Base-by-base conservation (phyloP, 148 eudicot genomes). In the Bassia scoparia region DNA sequence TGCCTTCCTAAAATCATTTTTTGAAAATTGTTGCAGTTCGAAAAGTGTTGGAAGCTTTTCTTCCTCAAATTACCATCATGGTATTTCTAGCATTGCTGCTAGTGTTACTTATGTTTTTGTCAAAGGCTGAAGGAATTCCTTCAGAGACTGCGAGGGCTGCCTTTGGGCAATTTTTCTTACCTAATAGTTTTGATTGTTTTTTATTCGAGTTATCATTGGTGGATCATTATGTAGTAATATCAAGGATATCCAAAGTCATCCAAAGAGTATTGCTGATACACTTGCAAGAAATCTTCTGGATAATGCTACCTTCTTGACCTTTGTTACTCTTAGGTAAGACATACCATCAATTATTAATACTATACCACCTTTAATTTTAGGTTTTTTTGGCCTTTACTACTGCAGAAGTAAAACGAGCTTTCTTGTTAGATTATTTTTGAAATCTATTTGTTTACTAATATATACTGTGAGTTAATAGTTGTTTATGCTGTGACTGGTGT, bases 131-230 rank as follows among this genome's bases (percentile, higher is more conserved):
- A 81, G 98, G 98, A 41, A 88, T 94, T 65, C 84, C 89, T 69
- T 86, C 96, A 0, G 69, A 82, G 73, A 91, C 81, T 1, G 79
- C 73, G 38, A 89, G 97, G 81, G 97, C 89, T 48, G 84, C n/a
- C 97, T 44, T 94, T 97, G 1, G 98, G 98, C 33, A 94, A 94
- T 78, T 94, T 88, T 73, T 94, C 89, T 72, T 94, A 94, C 74
- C 91, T 94, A 62, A 73, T 85, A 0, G 83, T 94, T 59, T 78
- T 94, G 16, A 94, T 91, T 78, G 96, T n/a, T 94, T 30, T 94
- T 94, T 56, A 80, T 94, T 74, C 97, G 98, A 67, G 93, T 94
- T 30, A 88, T 96, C 0, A 4, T 91, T 4, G 90, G 97, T 55
- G 88, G 86, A 35, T 79, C 96, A 27, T 76, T 94, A 58, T 91